A percentile compares a stretch with the other conserved stretches of the same genome.
These are phyloP conservation scores for Lichtheimia corymbifera DNA, from an alignment of 371 early-diverging fungal species.

Conservation along the genomic window DNA sequence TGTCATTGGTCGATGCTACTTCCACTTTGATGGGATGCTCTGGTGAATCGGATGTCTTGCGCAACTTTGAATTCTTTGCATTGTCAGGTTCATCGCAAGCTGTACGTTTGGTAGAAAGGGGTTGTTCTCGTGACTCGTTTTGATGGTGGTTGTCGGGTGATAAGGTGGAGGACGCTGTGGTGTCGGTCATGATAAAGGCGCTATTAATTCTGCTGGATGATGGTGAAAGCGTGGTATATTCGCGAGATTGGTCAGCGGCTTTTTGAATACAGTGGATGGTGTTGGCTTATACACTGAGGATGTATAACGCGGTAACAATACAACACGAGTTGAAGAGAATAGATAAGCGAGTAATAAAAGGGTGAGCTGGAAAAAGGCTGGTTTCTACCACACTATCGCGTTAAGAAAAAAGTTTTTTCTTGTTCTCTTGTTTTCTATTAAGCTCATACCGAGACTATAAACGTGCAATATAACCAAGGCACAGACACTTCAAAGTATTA, in stretches of 20 bases:
- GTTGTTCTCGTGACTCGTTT: conserved; percentile 19
- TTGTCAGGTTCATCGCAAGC: conserved; percentile 20
- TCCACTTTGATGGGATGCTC: neutral
- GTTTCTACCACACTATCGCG: neutral
- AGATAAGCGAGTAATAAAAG: neutral
- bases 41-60: conserved; percentile 8
- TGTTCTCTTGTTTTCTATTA: neutral
- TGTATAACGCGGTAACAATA: neutral
- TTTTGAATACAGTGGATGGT: conserved; percentile 1
- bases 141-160: neutral
- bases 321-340: neutral
- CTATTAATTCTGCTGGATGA: neutral
- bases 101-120: conserved; percentile 12
- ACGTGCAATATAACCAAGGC: too few relatives aligned
- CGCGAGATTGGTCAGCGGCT: neutral
- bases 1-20: conserved; percentile 4
- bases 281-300: conserved; percentile 3
- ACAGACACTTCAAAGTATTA: too few relatives aligned
- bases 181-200: conserved; percentile 1
- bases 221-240: conserved; percentile 1
- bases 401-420: neutral
- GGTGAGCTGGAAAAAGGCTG: neutral
- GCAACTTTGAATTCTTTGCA: conserved; percentile 20
- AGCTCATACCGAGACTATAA: neutral
- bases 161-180: neutral